Conservation (phyloP, 2,329 filamentous ascomycete species). For the Zymoseptoria pseudotritici region DNA sequence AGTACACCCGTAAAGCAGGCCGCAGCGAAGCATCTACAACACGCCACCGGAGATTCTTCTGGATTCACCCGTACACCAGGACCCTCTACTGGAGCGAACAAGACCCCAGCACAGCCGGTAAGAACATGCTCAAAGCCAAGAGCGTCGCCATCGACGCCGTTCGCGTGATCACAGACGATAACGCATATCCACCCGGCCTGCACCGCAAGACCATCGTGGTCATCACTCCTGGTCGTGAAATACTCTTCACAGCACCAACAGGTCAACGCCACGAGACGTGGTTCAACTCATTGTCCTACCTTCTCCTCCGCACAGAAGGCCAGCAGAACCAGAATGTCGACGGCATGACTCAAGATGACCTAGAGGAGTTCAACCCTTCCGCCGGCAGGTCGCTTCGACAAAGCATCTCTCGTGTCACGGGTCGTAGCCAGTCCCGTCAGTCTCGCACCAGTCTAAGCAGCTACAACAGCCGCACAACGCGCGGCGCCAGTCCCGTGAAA, state of each 20-base stretch:
- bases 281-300: slow-evolving; percentile 94
- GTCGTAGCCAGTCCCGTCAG: slow-evolving; percentile 38
- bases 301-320: slow-evolving; percentile 65
- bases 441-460: slow-evolving; percentile 29
- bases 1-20: slow-evolving; percentile 94
- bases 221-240: slow-evolving; percentile 74
- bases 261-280: slow-evolving; percentile 94
- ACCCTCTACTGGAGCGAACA: slow-evolving; percentile 95
- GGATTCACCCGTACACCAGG: slow-evolving; percentile 95
- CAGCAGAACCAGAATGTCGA: slow-evolving; percentile 44
- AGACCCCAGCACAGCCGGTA: slow-evolving; percentile 74
- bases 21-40: slow-evolving; percentile 81
- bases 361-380: slow-evolving; percentile 71
- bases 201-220: slow-evolving; percentile 91
- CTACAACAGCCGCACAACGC: slow-evolving; percentile 49
- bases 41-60: slow-evolving; percentile 92
- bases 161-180: slow-evolving; percentile 85
- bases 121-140: slow-evolving; percentile 71
- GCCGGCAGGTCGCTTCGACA: slow-evolving; percentile 34
- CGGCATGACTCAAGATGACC: slow-evolving; percentile 51
- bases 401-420: slow-evolving; percentile 45
- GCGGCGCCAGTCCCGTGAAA: slow-evolving; percentile 54
- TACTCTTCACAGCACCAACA: slow-evolving; percentile 93
- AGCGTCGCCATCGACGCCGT: slow-evolving; percentile 91
- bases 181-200: slow-evolving; percentile 87